These are phyloP conservation scores for Xerocomus amazonicus DNA, from an alignment of 1,284 basidiomycete genomes.

Conservation along the genomic window DNA sequence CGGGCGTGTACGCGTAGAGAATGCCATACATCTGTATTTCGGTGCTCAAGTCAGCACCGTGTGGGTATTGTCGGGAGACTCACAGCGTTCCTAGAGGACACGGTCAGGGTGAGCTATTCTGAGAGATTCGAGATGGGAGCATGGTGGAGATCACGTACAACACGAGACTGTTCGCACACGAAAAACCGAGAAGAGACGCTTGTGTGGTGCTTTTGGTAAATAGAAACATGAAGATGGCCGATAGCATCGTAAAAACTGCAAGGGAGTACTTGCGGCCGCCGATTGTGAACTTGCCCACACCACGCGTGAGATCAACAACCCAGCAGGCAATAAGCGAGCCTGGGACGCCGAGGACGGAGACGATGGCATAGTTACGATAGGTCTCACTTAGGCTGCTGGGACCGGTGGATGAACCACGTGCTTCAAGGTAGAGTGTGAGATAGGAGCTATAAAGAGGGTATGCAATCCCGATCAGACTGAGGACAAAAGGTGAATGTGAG, in stretches of 20 bases:
- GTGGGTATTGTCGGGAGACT: conserved; percentile 4
- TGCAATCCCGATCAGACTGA: conserved; percentile 53
- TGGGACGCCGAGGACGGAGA: conserved; percentile 50
- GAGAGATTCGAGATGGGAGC: no score
- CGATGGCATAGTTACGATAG: conserved; percentile 50
- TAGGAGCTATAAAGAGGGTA: conserved; percentile 58
- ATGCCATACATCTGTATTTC: conserved; percentile 52
- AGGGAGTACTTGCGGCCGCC: conserved; percentile 53
- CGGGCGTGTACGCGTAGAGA: conserved; percentile 60
- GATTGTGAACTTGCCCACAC: conserved; percentile 29
- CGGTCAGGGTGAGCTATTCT: conserved; percentile 15
- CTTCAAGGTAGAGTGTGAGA: conserved; percentile 49
- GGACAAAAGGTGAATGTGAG: neutral
- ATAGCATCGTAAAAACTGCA: conserved; percentile 46
- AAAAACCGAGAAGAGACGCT: conserved; percentile 48
- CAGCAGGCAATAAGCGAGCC: conserved; percentile 55
- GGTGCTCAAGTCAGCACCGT: neutral
- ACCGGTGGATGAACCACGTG: conserved; percentile 35
- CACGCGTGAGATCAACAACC: conserved; percentile 48
- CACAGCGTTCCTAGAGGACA: conserved; percentile 32
- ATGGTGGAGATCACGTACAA: conserved; percentile 25
- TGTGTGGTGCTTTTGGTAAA: conserved; percentile 55
- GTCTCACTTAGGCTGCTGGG: conserved; percentile 33
- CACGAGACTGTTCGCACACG: conserved; percentile 50
- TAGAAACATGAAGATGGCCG: conserved; percentile 57